Evolutionary conservation across 345 rosid species (phyloP), one percentile per base, ranked within the genome.

Genomic region (Turritis glabra): DNA sequence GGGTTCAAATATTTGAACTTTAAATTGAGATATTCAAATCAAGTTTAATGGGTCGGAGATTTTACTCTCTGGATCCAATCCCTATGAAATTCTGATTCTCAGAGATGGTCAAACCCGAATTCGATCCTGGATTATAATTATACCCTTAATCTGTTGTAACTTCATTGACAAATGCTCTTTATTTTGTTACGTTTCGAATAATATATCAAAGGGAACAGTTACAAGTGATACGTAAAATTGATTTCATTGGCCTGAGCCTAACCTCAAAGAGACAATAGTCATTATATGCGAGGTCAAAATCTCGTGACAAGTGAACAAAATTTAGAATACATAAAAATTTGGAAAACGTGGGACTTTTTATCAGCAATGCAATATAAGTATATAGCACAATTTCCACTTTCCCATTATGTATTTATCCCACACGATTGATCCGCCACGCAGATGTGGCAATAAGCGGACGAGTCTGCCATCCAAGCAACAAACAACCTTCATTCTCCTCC

Each of bases 391-490:
- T 35, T 57, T 44, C 35, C 27, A 19, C 37, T n/a, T 11, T 65
- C 18, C 35, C 53, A 58, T 56, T 30, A 47, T 13, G 43, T 5
- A 22, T 3, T 19, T 58, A 69, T 59, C 55, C 79, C 19, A 63
- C 19, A 58, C 57, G 52, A 63, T 78, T 77, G 35, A 80, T 18
- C 12, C 74, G 85, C 99, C 99, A 95, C 0, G 99, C 98, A 12
- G 98, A 92, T 50, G 99, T 86, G 57, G 98, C 83, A 23, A 95
- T 92, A 5, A 95, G 93, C 43, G 97, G 90, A 76, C 96, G 75
- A 0, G 92, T 89, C 65, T 95, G 98, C 99, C 99, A 95, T 37
- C 96, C 99, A 9, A 95, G 93, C 89, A 89, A 86, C 35, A 95
- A 73, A 59, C 96, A 84, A 14, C 99, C 99, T 8, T 79, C 78